Evolutionary conservation across 2,329 filamentous ascomycete species (phyloP), one percentile per base, ranked within the genome.

Genomic region (Verticillium nonalfalfae): DNA sequence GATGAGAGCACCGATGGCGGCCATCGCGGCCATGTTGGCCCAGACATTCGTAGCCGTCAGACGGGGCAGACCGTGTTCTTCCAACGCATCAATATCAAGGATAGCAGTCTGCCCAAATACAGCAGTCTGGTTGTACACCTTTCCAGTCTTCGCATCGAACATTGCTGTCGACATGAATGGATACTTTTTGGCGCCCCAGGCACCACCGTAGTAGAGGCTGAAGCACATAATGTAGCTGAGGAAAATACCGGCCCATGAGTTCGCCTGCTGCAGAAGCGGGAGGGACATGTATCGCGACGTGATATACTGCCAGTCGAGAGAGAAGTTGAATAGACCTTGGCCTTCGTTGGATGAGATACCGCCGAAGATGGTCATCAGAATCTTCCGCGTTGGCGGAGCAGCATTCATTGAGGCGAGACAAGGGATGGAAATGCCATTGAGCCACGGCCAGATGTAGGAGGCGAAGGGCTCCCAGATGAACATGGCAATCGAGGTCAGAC

Each of bases 281-380:
- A 64, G 60, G 1, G 62, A 64, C 62, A 64, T 64, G 14, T 64
- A 64, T 0, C 62, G 58, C 11, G 62, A 64, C 2, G 62, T 64
- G 59, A 79, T 76, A 64, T 79, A 79, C 57, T 77, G 72, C 77
- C 78, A 79, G 64, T 80, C 78, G 10, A 79, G 71, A 10, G 70
- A 77, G 58, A 77, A 63, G 11, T 68, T 70, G 2, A 79, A 66
- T 10, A 79, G 67, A 0, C 78, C 78, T 2, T 80, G 70, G 4
- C 77, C 71, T 45, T 73, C 70, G 62, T 73, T 72, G 55, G 67
- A 68, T 52, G 66, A 66, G 26, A 78, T 71, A n/a, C 80, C 80
- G 4, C 80, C 80, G 63, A 82, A 82, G n/a, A 82, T 67, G 50
- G 79, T 78, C 21, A 78, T 80, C 58, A 82, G 79, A 6, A 78